phyloP scores from a whole-genome alignment of 495 filamentous ascomycete species.

The Aspergillus saccharolyticus region DNA sequence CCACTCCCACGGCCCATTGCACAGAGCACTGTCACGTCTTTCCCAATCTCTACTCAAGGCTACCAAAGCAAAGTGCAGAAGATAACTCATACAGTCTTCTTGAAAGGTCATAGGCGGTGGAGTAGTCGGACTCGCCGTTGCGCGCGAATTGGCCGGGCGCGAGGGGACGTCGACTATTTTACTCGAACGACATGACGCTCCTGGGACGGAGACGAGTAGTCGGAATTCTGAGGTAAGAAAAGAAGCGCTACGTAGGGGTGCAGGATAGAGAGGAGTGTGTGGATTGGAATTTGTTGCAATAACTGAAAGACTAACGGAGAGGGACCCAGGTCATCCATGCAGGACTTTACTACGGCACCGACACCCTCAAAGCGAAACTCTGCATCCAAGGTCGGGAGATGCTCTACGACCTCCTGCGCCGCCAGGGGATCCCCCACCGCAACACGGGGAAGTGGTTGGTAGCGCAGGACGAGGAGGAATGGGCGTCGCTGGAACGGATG shows the following conservation, averaged over 20 bases:
- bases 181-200: conserved; percentile 69
- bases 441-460: conserved; percentile 93
- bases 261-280: background rate
- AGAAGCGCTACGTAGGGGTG: background rate
- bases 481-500: conserved; percentile 57
- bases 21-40: no score
- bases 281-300: no score
- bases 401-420: conserved; percentile 73
- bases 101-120: conserved; percentile 79
- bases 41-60: no score
- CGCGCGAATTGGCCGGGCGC: conserved; percentile 63
- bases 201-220: conserved; percentile 87
- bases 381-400: conserved; percentile 71
- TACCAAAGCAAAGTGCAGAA: no score
- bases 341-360: conserved; percentile 82
- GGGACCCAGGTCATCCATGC: conserved; percentile 80
- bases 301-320: no score
- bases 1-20: no score
- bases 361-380: conserved; percentile 73
- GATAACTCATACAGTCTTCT: background rate
- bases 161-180: conserved; percentile 66
- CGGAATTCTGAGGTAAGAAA: conserved; percentile 76
- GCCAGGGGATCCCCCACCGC: conserved; percentile 60
- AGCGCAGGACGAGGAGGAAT: conserved; percentile 70
- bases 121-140: conserved; percentile 87